Conservation (phyloP, 1,284 basidiomycete genomes). For the Papiliotrema nemorosa region DNA sequence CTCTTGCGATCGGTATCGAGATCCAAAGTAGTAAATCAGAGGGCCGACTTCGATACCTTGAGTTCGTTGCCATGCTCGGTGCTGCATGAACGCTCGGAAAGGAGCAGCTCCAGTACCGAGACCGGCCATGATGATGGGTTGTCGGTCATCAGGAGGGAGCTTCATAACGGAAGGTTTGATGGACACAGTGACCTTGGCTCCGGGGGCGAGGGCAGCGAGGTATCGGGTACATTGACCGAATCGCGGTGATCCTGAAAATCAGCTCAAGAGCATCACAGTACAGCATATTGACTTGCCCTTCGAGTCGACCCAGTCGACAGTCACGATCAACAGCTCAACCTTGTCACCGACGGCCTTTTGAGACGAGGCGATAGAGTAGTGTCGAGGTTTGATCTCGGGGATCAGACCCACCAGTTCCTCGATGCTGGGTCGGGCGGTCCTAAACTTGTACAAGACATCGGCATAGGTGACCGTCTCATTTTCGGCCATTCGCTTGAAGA, state of each 20-base stretch:
- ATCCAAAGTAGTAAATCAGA: conserved; percentile 96
- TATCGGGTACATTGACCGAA: conserved; percentile 98
- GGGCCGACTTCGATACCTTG: conserved; percentile 81
- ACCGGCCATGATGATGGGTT: conserved; percentile 97
- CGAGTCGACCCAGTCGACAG: conserved; percentile 89
- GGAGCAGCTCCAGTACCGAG: conserved; percentile 94
- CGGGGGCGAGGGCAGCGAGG: conserved; percentile 74
- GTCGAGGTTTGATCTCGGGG: conserved; percentile 92
- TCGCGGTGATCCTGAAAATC: conserved; percentile 61
- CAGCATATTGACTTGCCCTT: conserved; percentile 59
- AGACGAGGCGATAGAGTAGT: conserved; percentile 95
- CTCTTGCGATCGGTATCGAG: conserved; percentile 71
- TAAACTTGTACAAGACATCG: conserved; percentile 77
- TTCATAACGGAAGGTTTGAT: conserved; percentile 99
- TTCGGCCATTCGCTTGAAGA: conserved; percentile 93
- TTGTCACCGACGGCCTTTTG: conserved; percentile 92
- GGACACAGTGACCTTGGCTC: conserved; percentile 93
- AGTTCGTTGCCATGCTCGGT: conserved; percentile 76
- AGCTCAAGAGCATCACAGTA: neutral
- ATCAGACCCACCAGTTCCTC: conserved; percentile 82
- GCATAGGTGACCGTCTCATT: conserved; percentile 93
- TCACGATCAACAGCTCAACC: conserved; percentile 91
- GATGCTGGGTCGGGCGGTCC: conserved; percentile 72
- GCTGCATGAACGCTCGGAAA: conserved; percentile 97
- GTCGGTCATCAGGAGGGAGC: conserved; percentile 75